Percentiles rank a stretch among this genome's conserved stretches.
These are phyloP conservation scores for Seiridium cupressi DNA, from an alignment of 2,329 filamentous ascomycete genomes.

Conservation along the genomic window DNA sequence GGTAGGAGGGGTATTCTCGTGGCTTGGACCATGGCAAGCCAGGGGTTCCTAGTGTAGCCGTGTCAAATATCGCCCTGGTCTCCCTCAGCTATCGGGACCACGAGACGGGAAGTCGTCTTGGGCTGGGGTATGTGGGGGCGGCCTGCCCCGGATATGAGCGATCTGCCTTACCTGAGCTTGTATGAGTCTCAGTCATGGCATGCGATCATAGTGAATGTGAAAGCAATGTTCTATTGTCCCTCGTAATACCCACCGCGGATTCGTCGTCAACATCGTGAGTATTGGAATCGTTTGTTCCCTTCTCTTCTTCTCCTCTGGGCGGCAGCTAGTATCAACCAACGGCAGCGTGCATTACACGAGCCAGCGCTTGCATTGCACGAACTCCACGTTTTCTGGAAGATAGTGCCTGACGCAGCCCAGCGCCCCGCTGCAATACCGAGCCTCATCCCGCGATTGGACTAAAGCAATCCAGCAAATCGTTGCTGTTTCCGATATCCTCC, in stretches of 20 bases:
- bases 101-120: not conserved
- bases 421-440: not conserved
- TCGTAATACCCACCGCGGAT: no score
- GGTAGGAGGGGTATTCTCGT: constrained; percentile 8
- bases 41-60: not conserved
- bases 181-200: no score
- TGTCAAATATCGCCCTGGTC: constrained; percentile 2
- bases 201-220: no score
- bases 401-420: not conserved
- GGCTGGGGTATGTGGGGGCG: not conserved
- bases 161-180: no score
- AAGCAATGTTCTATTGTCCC: no score
- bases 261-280: no score
- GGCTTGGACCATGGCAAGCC: not conserved
- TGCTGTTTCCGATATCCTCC: constrained; percentile 4
- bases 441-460: constrained; percentile 4
- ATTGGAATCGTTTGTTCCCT: no score
- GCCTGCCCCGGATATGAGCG: not conserved
- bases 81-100: not conserved
- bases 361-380: constrained; percentile 1
- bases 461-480: not conserved
- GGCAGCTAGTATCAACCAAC: no score
- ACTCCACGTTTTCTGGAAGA: constrained; percentile 1
- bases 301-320: no score
- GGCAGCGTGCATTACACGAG: not conserved